Base-by-base conservation (phyloP, 768 basidiomycete genomes). In the Favolaschia claudopus region DNA sequence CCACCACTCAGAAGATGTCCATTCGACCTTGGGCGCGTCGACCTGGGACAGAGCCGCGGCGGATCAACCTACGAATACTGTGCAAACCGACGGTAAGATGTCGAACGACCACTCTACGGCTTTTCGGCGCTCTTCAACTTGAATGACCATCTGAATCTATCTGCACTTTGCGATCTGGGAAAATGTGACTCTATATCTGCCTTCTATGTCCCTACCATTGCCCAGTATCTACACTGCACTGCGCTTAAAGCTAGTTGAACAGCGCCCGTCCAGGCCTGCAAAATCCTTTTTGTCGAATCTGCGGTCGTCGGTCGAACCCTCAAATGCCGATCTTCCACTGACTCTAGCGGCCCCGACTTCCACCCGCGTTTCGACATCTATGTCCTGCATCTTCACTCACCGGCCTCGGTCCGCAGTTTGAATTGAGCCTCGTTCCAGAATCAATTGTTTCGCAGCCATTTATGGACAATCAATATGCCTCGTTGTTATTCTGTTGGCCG, bases 391-490 rank as follows among this genome's bases (percentile, higher is more conserved):
- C 56, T 51, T 55, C 20, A 45, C 32, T 45, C 50, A 57, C 47
- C 28, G 34, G 37, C 33, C 38, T 38, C 58, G 39, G n/a, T 54
- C 44, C 44, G 43, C 58, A n/a, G 67, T 65, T 68, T 60, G 56
- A 71, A 71, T 67, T 67, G 66, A 69, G 69, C 78, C 78, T 76
- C 77, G 73, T 81, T 61, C 60, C 62, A 69, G 51, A 66, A 62
- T 64, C 67, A 67, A 50, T 68, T 55, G 67, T 69, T 63, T 69
- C 64, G 61, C 65, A 62, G 43, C 64, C 66, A 54, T 60, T 55
- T 69, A 62, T 63, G 62, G 65, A 9, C 24, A 28, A 55, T 4
- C 33, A 31, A 68, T 60, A 70, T 67, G 70, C 79, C 80, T 80
- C 79, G 72, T 81, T 79, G 70, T 69, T 69, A 50, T 50, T 34